These are phyloP conservation scores for Penicillium sp. DNA, from an alignment of 2,329 filamentous ascomycete species.

Conservation along the genomic window DNA sequence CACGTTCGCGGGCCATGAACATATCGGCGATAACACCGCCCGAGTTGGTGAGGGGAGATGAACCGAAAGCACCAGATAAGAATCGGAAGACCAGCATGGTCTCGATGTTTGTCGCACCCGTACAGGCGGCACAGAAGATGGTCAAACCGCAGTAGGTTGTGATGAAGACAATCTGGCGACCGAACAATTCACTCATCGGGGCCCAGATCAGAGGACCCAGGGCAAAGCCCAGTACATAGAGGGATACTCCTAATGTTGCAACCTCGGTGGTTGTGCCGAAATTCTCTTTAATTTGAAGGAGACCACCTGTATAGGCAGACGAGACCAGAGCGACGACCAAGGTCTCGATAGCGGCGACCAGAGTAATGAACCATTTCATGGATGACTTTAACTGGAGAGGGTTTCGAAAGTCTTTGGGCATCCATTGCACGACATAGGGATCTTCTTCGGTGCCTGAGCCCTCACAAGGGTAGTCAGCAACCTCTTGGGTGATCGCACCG, in stretches of 20 bases:
- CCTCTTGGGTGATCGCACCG: slow-evolving; percentile 36
- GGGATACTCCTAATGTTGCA: slow-evolving; percentile 44
- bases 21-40: slow-evolving; percentile 64
- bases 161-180: slow-evolving; percentile 37
- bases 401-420: slow-evolving; percentile 44
- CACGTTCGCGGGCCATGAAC: slow-evolving; percentile 54
- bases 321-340: slow-evolving; percentile 46
- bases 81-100: slow-evolving; percentile 66
- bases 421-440: slow-evolving; percentile 45
- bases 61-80: slow-evolving; percentile 62
- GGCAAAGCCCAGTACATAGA: slow-evolving; percentile 49
- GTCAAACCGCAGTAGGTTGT: slow-evolving; percentile 47
- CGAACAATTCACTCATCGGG: slow-evolving; percentile 39
- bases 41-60: slow-evolving; percentile 61
- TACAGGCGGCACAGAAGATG: slow-evolving; percentile 60
- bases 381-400: slow-evolving; percentile 35
- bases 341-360: slow-evolving; percentile 40
- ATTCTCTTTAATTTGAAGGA: slow-evolving; percentile 33
- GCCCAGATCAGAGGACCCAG: slow-evolving; percentile 48
- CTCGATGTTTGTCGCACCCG: slow-evolving; percentile 57
- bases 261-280: slow-evolving; percentile 40
- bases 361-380: slow-evolving; percentile 44
- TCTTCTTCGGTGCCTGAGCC: slow-evolving; percentile 44
- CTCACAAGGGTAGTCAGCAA: slow-evolving; percentile 31
- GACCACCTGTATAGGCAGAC: slow-evolving; percentile 43